Evolutionary conservation across 192 early-diverging fungal species (phyloP), one percentile per base, ranked within the genome.

Genomic region (Phycomyces blakesleeanus): DNA sequence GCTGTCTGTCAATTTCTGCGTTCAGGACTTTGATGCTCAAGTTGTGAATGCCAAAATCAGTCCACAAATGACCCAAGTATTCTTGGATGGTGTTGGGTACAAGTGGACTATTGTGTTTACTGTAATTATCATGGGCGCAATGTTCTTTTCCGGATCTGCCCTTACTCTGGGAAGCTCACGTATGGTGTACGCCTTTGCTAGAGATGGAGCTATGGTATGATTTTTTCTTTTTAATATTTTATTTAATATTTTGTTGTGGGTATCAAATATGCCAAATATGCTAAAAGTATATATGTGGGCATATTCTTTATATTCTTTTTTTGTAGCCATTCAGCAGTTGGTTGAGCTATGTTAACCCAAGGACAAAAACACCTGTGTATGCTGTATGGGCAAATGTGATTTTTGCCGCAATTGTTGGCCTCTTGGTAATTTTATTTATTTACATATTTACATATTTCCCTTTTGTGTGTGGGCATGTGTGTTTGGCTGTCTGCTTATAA

Each of bases 131-230:
- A 71, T 81, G 51, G 76, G 78, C 5, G 78, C 76, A 20, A 75
- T 75, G 73, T 80, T 84, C 76, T 84, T 84, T 53, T 79, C 73
- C 15, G 80, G 79, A 6, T 74, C 68, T 1, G 82, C 81, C 0
- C 60, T 81, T 51, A 82, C 80, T 0, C 50, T 84, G 11, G 76
- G 80, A 12, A 74, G 69, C 41, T 82, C 80, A 12, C 71, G 82
- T 25, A 84, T 84, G 82, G 81, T 84, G 47, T 84, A 68, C 51
- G 80, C 80, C 0, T 84, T 84, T 58, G 71, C 80, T n/a, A 69
- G 82, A 15, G 82, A 84, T 61, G 82, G 82, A 26, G 82, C 80
- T 8, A 66, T 80, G 67, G 59, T 61, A 61, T 26, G 20, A 34
- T 7, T 5, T 2, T 34, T 2, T 34, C 3, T 34, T 34, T 34